A percentile compares a stretch with the other conserved stretches of the same genome.
phyloP scores from a whole-genome alignment of 2,329 filamentous ascomycete species.

The Alternaria metachromatica region DNA sequence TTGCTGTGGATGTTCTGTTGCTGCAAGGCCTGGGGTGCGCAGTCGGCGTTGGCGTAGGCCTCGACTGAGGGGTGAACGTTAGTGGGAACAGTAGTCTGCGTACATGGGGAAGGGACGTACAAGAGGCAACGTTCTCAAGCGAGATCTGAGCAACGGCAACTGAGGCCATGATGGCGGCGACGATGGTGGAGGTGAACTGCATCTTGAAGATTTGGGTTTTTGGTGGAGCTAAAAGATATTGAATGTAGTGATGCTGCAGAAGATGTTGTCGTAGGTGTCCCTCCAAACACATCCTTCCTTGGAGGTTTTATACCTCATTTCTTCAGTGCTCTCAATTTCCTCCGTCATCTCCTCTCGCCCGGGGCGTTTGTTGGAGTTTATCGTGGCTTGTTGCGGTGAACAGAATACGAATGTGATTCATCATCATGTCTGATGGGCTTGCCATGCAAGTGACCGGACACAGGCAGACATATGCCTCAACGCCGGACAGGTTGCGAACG shows the following conservation, averaged over 20 bases:
- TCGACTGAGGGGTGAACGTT: background rate
- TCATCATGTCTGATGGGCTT: slow-evolving; percentile 3
- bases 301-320: background rate
- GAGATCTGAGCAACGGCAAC: slow-evolving; percentile 4
- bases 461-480: background rate
- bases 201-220: slow-evolving; percentile 1
- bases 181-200: slow-evolving; percentile 6
- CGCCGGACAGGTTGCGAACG: background rate
- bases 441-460: background rate
- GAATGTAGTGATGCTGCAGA: background rate
- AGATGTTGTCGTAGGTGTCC: background rate
- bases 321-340: background rate
- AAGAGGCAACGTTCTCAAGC: slow-evolving; percentile 9
- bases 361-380: background rate
- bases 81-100: background rate
- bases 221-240: background rate
- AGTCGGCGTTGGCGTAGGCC: background rate
- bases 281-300: background rate
- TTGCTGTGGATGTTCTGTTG: slow-evolving; percentile 12
- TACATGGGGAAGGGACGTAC: background rate
- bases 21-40: background rate
- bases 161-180: slow-evolving; percentile 8
- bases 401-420: background rate
- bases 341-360: background rate
- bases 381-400: background rate